These are phyloP conservation scores for Ampelocalamus luodianensis DNA, from an alignment of 176 grass and related monocot genomes.

Conservation along the genomic window DNA sequence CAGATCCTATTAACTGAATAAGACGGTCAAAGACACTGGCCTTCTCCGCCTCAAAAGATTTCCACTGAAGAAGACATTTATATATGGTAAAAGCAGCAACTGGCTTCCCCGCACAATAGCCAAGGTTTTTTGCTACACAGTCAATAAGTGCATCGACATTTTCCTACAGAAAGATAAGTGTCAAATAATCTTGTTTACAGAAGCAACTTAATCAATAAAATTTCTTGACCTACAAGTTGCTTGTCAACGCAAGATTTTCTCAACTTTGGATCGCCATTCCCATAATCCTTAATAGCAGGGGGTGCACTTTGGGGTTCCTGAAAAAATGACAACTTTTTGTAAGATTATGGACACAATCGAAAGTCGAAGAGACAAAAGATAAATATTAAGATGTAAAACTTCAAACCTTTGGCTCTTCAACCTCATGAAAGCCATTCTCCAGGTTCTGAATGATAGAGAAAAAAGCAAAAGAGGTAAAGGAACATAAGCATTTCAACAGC, in stretches of 20 bases:
- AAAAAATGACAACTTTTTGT: slow-evolving; percentile 36
- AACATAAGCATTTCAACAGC: slow-evolving; percentile 20
- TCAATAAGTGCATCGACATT: slow-evolving; percentile 82
- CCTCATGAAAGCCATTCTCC: slow-evolving; percentile 68
- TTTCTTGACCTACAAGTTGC: slow-evolving; percentile 69
- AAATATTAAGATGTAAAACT: slow-evolving; percentile 22
- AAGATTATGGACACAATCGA: slow-evolving; percentile 16
- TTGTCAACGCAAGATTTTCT: slow-evolving; percentile 69
- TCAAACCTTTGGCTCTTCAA: slow-evolving; percentile 65
- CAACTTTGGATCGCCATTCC: slow-evolving; percentile 63
- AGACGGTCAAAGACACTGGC: slow-evolving; percentile 97
- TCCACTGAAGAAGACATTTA: slow-evolving; percentile 97
- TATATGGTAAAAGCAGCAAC: slow-evolving; percentile 93
- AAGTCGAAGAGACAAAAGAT: not conserved
- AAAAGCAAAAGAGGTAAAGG: slow-evolving; percentile 2
- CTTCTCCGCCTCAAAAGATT: slow-evolving; percentile 97
- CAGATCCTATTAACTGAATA: slow-evolving; percentile 95
- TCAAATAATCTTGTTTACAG: slow-evolving; percentile 43
- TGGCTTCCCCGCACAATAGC: slow-evolving; percentile 86
- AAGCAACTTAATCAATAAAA: slow-evolving; percentile 43
- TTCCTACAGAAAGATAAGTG: slow-evolving; percentile 64
- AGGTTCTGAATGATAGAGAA: slow-evolving; percentile 50
- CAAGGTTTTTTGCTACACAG: slow-evolving; percentile 78
- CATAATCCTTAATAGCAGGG: slow-evolving; percentile 81
- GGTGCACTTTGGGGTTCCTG: slow-evolving; percentile 98